A percentile compares a stretch with the other conserved stretches of the same genome.
phyloP scores from a whole-genome alignment of 352 stramenopile species.

The Globisporangium barbulae region DNA sequence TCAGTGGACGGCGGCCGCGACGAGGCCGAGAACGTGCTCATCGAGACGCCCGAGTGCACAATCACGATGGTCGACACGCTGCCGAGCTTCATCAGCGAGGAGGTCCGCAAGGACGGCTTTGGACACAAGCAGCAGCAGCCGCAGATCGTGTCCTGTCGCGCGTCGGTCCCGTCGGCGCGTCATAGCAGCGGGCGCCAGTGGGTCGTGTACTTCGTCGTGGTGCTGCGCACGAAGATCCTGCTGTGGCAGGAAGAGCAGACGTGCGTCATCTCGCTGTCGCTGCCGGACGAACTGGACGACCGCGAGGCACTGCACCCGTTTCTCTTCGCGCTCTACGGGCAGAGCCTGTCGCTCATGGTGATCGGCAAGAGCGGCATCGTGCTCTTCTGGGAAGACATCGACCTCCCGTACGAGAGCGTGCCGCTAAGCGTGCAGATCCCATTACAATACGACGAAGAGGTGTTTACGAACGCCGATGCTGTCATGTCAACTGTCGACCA shows the following conservation, averaged over 20 bases:
- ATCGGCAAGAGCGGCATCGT: conserved; percentile 60
- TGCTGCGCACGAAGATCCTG: conserved; percentile 54
- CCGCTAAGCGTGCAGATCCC: conserved; percentile 79
- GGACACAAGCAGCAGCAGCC: conserved; percentile 12
- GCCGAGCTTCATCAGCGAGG: conserved; percentile 38
- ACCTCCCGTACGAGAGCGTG: conserved; percentile 71
- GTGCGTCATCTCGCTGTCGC: conserved; percentile 42
- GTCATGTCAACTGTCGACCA: conserved; percentile 16
- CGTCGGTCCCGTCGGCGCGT: conserved; percentile 37
- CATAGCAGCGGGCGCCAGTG: conserved; percentile 48
- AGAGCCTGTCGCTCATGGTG: conserved; percentile 67
- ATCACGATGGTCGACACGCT: conserved; percentile 44
- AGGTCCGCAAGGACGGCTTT: conserved; percentile 39
- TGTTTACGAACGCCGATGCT: conserved; percentile 45
- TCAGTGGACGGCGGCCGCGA: conserved; percentile 6
- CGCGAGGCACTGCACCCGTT: conserved; percentile 60
- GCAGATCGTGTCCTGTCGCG: conserved; percentile 33
- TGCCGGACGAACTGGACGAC: conserved; percentile 51
- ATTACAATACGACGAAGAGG: conserved; percentile 42
- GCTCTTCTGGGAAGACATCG: conserved; percentile 82
- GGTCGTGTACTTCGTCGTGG: conserved; percentile 54
- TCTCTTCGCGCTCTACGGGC: conserved; percentile 59
- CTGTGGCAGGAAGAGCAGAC: conserved; percentile 59
- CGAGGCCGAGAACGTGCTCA: conserved; percentile 30
- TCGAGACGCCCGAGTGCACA: conserved; percentile 52